Evolutionary conservation across 31 red algal species (phyloP).

Genomic region (Bonnemaisonia californica): DNA sequence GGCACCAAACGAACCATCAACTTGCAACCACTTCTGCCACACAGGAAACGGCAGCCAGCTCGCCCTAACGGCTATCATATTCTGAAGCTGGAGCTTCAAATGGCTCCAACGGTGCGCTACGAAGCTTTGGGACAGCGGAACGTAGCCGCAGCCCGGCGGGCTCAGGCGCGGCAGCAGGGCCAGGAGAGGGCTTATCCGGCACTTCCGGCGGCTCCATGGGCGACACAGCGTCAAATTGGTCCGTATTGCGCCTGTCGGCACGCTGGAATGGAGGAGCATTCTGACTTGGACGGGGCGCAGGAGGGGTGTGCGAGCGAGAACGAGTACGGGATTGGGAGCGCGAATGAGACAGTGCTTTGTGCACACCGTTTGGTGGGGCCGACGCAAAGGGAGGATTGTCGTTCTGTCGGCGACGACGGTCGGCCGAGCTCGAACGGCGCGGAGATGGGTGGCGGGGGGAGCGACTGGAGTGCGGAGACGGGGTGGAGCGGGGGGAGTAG

Average conservation of each 20-base stretch:
- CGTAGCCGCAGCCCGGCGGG: not conserved
- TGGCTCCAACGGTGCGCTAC: constrained; percentile 1
- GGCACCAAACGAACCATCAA: too few relatives aligned
- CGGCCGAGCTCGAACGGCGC: not conserved
- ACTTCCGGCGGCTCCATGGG: not conserved
- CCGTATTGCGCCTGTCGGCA: not conserved
- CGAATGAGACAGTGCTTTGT: too few relatives aligned
- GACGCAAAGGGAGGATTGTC: not conserved
- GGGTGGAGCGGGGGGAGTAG: not conserved
- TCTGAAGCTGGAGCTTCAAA: constrained; percentile 19
- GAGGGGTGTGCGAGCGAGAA: not conserved
- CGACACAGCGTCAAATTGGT: not conserved
- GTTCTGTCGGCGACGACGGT: not conserved
- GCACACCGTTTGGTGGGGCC: not conserved
- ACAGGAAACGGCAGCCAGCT: too few relatives aligned
- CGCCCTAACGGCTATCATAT: constrained; percentile 28
- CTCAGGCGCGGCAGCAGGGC: not conserved
- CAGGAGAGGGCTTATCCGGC: not conserved
- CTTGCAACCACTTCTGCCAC: too few relatives aligned
- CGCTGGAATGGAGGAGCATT: not conserved
- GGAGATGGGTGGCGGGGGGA: too few relatives aligned
- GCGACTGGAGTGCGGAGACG: not conserved
- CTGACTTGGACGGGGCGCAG: not conserved
- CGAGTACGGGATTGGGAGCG: too few relatives aligned
- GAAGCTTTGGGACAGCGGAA: constrained; percentile 17